Evolutionary conservation across 2,329 filamentous ascomycete genomes (phyloP).

Genomic region (Metarhizium brunneum): DNA sequence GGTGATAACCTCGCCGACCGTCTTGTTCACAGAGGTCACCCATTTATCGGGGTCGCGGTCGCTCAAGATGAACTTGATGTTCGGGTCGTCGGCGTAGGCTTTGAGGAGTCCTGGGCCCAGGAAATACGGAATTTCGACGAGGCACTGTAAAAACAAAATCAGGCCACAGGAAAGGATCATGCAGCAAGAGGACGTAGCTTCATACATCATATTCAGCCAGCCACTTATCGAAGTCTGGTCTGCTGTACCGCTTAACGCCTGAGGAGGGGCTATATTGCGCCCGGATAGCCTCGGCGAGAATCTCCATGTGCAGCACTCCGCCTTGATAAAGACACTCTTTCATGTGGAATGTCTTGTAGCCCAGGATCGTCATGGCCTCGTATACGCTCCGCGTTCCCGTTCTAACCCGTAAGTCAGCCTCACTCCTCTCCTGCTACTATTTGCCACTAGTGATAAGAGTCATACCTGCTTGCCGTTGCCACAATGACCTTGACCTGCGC

Average conservation of each 20-base stretch:
- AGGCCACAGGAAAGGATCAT: no score
- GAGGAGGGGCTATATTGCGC: constrained; percentile 17
- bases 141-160: constrained; percentile 1
- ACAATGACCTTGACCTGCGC: constrained; percentile 26
- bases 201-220: constrained; percentile 28
- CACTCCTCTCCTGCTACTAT: background rate
- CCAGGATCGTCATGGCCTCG: constrained; percentile 22
- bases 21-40: constrained; percentile 16
- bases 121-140: constrained; percentile 12
- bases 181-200: background rate
- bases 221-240: constrained; percentile 29
- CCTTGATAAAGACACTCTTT: constrained; percentile 15
- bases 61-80: constrained; percentile 26
- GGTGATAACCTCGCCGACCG: constrained; percentile 9
- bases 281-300: constrained; percentile 20
- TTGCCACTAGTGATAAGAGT: no score
- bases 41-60: constrained; percentile 26
- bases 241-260: constrained; percentile 1
- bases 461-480: constrained; percentile 26
- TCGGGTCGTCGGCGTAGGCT: constrained; percentile 21
- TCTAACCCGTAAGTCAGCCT: constrained; percentile 10
- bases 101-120: constrained; percentile 19
- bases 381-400: constrained; percentile 20
- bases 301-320: constrained; percentile 10
- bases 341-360: constrained; percentile 28